These are phyloP conservation scores for Firmiana major DNA, from an alignment of 345 rosid species.

Conservation along the genomic window DNA sequence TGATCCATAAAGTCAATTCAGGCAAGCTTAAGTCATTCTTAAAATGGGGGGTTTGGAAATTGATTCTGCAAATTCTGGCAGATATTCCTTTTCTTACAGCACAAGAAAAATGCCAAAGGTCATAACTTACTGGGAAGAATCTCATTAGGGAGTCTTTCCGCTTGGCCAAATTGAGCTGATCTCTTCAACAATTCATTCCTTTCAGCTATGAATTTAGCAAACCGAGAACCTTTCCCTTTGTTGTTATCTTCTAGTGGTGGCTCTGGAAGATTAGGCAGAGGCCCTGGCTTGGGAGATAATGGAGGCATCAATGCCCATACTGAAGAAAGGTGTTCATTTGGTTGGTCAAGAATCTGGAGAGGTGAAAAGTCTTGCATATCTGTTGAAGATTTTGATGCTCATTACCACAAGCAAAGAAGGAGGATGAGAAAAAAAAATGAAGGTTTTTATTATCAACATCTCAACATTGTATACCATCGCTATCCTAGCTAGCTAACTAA, in stretches of 20 bases:
- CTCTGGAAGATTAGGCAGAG: constrained; percentile 39
- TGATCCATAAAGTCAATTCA: not conserved
- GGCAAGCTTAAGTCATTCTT: not conserved
- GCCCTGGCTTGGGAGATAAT: constrained; percentile 47
- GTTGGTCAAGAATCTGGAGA: constrained; percentile 60
- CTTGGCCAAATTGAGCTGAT: constrained; percentile 24
- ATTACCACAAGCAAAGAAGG: not conserved
- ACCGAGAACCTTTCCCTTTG: constrained; percentile 64
- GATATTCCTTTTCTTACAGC: not conserved
- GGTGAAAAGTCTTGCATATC: constrained; percentile 48
- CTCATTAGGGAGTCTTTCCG: constrained; percentile 29
- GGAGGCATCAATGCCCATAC: constrained; percentile 80
- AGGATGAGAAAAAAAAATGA: not conserved
- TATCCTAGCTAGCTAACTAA: constrained; percentile 20
- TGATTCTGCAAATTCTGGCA: not conserved
- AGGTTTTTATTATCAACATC: not conserved
- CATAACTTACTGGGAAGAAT: constrained; percentile 62
- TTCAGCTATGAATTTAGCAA: constrained; percentile 77
- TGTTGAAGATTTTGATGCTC: constrained; percentile 20
- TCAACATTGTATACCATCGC: not conserved
- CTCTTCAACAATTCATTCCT: constrained; percentile 40
- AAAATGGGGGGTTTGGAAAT: not conserved
- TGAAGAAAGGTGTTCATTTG: constrained; percentile 54
- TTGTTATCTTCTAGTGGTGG: constrained; percentile 33
- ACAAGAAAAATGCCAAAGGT: constrained; percentile 18